Percentiles rank a stretch among this genome's conserved stretches.
Evolutionary conservation across 1,284 basidiomycete species (phyloP).

Genomic region (Tilletia indica): DNA sequence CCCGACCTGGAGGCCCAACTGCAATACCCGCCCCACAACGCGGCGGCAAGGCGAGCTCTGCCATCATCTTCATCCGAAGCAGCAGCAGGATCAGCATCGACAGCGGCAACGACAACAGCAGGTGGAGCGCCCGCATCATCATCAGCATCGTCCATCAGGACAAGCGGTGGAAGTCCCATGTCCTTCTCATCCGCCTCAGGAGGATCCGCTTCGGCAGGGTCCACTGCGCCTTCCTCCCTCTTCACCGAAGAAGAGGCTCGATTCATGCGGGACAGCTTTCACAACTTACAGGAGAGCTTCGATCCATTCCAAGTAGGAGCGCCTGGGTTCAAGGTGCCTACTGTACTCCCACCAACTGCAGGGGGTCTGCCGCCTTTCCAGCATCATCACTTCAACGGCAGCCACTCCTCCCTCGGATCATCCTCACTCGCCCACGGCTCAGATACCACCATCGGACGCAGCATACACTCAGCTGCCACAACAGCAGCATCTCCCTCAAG

Average conservation of each 20-base stretch:
- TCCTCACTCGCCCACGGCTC: slow-evolving; percentile 11
- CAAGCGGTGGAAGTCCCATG: not conserved
- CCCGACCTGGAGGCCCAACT: slow-evolving; percentile 5
- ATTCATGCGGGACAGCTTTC: slow-evolving; percentile 44
- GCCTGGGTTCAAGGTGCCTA: slow-evolving; percentile 46
- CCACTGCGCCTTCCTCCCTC: slow-evolving; percentile 25
- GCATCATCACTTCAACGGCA: slow-evolving; percentile 1
- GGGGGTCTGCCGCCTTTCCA: slow-evolving; percentile 18
- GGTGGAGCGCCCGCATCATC: not conserved
- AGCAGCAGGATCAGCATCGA: not conserved
- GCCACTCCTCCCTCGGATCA: not conserved
- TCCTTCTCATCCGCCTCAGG: slow-evolving; percentile 10
- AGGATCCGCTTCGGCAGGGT: not conserved
- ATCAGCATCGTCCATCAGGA: not conserved
- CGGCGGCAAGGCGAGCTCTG: slow-evolving; percentile 9
- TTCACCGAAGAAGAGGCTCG: slow-evolving; percentile 44
- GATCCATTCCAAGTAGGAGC: slow-evolving; percentile 47
- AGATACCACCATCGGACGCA: slow-evolving; percentile 2
- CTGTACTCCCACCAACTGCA: slow-evolving; percentile 36
- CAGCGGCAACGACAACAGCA: not conserved
- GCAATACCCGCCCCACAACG: not conserved
- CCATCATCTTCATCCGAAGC: not conserved
- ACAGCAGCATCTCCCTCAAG: not conserved
- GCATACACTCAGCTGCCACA: no score
- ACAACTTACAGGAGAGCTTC: slow-evolving; percentile 35